These are phyloP conservation scores for Fusarium decemcellulare DNA, from an alignment of 2,329 filamentous ascomycete genomes.

Conservation along the genomic window DNA sequence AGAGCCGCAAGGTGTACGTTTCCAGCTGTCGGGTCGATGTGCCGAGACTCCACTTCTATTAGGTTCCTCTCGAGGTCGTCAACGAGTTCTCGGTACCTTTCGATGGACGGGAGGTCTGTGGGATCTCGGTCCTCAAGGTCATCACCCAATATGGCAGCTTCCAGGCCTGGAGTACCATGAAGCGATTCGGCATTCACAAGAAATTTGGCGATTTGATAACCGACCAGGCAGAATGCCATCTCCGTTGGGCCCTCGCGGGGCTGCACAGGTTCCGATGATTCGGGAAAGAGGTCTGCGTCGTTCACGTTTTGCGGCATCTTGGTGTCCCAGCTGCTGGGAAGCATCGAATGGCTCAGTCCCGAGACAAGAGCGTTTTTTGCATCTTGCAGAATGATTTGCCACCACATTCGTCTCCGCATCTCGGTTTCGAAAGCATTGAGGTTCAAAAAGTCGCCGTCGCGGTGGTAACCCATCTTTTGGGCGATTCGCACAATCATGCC, in stretches of 20 bases:
- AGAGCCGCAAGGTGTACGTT: conserved; percentile 66
- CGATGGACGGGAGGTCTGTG: conserved; percentile 49
- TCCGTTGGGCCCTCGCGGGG: conserved; percentile 71
- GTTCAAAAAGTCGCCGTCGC: conserved; percentile 70
- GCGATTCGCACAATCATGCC: conserved; percentile 74
- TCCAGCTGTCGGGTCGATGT: conserved; percentile 66
- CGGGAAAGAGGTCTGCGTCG: conserved; percentile 70
- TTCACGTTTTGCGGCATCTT: conserved; percentile 70
- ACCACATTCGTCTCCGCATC: conserved; percentile 78
- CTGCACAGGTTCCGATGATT: conserved; percentile 64
- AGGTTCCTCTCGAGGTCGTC: conserved; percentile 60
- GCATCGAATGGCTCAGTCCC: conserved; percentile 67
- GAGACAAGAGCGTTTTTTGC: conserved; percentile 70
- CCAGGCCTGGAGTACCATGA: conserved; percentile 61
- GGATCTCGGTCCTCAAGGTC: conserved; percentile 51
- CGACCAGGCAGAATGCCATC: conserved; percentile 70
- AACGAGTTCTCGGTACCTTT: conserved; percentile 60
- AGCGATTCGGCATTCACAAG: conserved; percentile 60
- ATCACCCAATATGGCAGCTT: conserved; percentile 64
- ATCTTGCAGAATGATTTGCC: conserved; percentile 73
- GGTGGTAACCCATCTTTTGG: conserved; percentile 77
- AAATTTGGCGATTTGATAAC: conserved; percentile 65
- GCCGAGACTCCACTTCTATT: conserved; percentile 62
- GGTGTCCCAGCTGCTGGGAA: conserved; percentile 69
- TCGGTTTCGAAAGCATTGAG: conserved; percentile 75